These are phyloP conservation scores for Clitoria ternatea DNA, from an alignment of 306 rosid genomes.

Conservation along the genomic window DNA sequence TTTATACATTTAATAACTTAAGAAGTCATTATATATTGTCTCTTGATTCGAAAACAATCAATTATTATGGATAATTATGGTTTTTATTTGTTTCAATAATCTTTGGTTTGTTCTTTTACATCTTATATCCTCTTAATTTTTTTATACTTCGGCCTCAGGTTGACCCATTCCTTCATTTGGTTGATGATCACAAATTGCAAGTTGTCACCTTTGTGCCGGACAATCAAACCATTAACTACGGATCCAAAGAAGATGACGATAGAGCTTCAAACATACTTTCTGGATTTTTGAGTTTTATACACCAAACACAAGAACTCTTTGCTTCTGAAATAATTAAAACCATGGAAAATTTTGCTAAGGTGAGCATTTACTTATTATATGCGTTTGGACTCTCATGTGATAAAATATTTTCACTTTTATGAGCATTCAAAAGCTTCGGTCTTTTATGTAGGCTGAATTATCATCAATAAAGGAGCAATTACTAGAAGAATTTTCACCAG, in stretches of 20 bases:
- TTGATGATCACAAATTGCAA: conserved; percentile 68
- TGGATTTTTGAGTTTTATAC: conserved; percentile 35
- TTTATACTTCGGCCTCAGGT: conserved; percentile 41
- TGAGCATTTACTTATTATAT: conserved; percentile 25
- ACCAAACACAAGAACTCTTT: conserved; percentile 51
- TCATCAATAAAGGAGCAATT: conserved; percentile 56
- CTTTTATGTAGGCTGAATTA: conserved; percentile 52
- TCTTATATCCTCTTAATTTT: background rate
- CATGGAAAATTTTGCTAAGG: conserved; percentile 57
- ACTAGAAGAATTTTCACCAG: conserved; percentile 59
- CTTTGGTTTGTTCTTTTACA: too few species aligned
- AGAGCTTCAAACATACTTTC: conserved; percentile 52
- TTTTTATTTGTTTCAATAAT: too few species aligned
- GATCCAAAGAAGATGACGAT: conserved; percentile 74
- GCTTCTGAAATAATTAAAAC: conserved; percentile 63
- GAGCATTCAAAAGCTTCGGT: background rate
- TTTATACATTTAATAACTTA: too few species aligned
- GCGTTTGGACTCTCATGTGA: background rate
- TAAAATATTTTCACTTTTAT: background rate
- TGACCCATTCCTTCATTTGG: conserved; percentile 75
- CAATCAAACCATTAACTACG: conserved; percentile 40
- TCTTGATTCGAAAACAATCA: conserved; percentile 9
- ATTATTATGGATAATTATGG: conserved; percentile 6
- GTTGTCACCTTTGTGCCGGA: conserved; percentile 41
- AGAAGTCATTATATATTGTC: background rate